Conservation (phyloP, 768 basidiomycete species). For the Antrodiella citrinella region DNA sequence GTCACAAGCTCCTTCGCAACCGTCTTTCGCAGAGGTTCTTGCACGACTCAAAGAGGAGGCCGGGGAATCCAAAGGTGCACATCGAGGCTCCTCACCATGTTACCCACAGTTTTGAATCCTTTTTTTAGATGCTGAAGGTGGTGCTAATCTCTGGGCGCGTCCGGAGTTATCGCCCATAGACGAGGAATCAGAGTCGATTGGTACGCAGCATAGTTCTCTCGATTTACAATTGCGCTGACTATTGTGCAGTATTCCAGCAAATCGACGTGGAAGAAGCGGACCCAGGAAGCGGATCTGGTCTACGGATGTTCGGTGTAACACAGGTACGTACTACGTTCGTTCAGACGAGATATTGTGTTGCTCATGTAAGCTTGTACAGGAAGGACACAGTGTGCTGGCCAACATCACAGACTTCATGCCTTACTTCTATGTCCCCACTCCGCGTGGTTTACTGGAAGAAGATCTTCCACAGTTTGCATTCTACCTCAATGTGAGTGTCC, state of each 20-base stretch:
- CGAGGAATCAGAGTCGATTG: conserved; percentile 54
- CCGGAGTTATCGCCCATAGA: conserved; percentile 50
- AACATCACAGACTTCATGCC: conserved; percentile 79
- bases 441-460: conserved; percentile 67
- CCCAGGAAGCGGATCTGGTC: conserved; percentile 31
- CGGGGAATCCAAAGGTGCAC: conserved; percentile 17
- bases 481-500: conserved; percentile 63
- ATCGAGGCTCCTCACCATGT: conserved; percentile 5
- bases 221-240: not conserved
- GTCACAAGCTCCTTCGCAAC: conserved; percentile 15
- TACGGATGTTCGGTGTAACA: conserved; percentile 88
- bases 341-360: not conserved
- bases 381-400: conserved; percentile 83
- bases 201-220: conserved; percentile 28
- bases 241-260: conserved; percentile 79
- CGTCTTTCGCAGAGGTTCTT: conserved; percentile 33
- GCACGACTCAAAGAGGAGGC: conserved; percentile 27
- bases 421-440: conserved; percentile 88
- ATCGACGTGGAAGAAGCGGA: conserved; percentile 80
- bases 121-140: conserved; percentile 60
- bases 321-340: conserved; percentile 39
- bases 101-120: not conserved
- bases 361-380: conserved; percentile 34
- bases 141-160: conserved; percentile 67
- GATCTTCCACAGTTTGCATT: conserved; percentile 60